Evolutionary conservation across 352 stramenopile species (phyloP), one percentile per base, ranked within the genome.

Genomic region (Phytophthora tubulina): DNA sequence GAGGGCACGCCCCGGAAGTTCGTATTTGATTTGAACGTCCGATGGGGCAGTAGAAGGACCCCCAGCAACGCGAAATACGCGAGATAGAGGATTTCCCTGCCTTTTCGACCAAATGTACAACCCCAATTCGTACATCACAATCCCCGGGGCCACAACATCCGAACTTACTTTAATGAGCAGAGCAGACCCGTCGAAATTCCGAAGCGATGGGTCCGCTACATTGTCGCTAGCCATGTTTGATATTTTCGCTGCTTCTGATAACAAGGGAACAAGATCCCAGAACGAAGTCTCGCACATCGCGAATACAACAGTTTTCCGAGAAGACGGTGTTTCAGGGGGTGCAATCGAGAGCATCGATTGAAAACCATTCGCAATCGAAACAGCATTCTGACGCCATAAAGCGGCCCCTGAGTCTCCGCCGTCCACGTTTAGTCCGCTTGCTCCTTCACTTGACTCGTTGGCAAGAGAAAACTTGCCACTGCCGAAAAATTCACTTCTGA

Each of bases 281-380:
- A 86, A 96, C 31, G 85, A 91, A 1, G 80, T 62, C 59, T 91
- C 82, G 46, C 81, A 86, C 14, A 95, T 60, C 3, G 88, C 85
- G 69, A 94, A 90, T 2, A 93, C 72, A 38, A 81, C 57, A 39
- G 62, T 79, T 14, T 67, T 76, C 14, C 31, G 66, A 55, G 58
- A 69, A 71, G 33, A 41, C 6, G 63, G 32, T 31, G 54, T 9
- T 56, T 67, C 65, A 56, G 48, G 38, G 4, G 68, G 57, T 2
- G 75, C 72, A 36, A 93, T 50, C 7, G 73, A 78, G 9, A 93
- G 55, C 10, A 61, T 54, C 1, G 85, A 83, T 51, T 81, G 67
- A 66, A 96, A 95, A 2, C 87, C 86, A 21, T 53, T 53, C 2
- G 72, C 54, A n/a, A 92, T 67, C 0, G 53, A 74, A 33, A 81